Base-by-base conservation (phyloP, 129 eudicot species). In the Kitagawia praeruptora region DNA sequence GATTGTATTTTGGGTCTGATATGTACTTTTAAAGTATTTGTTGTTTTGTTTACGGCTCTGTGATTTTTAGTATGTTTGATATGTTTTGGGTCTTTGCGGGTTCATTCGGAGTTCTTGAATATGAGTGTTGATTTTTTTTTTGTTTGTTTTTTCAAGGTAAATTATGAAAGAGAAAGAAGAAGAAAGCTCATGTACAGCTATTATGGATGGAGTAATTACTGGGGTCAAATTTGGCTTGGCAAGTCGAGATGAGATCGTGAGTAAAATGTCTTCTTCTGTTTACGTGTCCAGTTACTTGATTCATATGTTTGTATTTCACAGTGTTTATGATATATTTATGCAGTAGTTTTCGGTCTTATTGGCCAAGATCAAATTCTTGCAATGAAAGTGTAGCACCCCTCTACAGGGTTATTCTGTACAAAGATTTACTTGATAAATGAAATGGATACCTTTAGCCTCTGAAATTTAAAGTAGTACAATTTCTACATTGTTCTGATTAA, bases 171-270 rank as follows among this genome's bases (percentile, higher is more conserved):
- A 51, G 79, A 91, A 87, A 92, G 98, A 89, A 82, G 96, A 89
- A 82, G 96, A 88, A 76, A 78, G 85, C 75, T 48, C 89, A 12
- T 58, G 89, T 40, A 76, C 93, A 9, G 69, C 85, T 31, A 56
- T 80, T 45, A 75, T 85, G 71, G 98, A 91, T 74, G 98, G 93
- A 34, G 84, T 85, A 38, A 81, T 93, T n/a, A 87, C 86, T 4
- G 92, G 92, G 27, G 87, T 93, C 58, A 82, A 69, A 67, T 91
- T 93, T 76, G 79, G 93, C 14, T 88, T 93, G 87, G 98, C 98
- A 25, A 91, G 88, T 66, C 90, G 86, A 21, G 88, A 88, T 76
- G 98, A 93, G 85, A 93, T 93, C 71, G 98, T 93, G 81, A 91
- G 97, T 84, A 71, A 56, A 44, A 46, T 70, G 39, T 48, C 19